These are phyloP conservation scores for Lonicera japonica DNA, from an alignment of 129 eudicot genomes.

Conservation along the genomic window DNA sequence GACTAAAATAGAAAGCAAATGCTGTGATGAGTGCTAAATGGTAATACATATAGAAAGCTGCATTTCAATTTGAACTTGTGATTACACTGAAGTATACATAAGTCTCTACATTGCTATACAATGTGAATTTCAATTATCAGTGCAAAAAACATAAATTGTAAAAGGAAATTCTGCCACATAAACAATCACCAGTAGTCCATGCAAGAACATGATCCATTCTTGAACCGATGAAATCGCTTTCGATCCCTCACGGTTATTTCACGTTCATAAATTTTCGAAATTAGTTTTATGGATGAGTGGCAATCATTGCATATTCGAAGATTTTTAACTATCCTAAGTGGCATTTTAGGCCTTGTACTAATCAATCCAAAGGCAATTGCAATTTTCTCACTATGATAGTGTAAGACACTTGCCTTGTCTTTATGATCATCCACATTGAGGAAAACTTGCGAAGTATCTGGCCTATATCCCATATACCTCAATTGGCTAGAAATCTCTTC, in stretches of 20 bases:
- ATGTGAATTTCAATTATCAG: background rate
- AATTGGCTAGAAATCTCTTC: slow-evolving; percentile 32
- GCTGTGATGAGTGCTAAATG: too few species aligned
- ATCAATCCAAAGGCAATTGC: slow-evolving; percentile 58
- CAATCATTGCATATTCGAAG: slow-evolving; percentile 50
- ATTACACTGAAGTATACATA: background rate
- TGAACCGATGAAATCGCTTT: slow-evolving; percentile 55
- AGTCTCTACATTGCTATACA: background rate
- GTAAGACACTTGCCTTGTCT: slow-evolving; percentile 29
- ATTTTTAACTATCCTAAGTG: slow-evolving; percentile 41
- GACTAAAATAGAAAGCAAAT: too few species aligned
- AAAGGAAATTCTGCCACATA: background rate
- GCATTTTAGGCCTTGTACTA: slow-evolving; percentile 26
- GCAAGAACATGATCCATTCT: slow-evolving; percentile 52
- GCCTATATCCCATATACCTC: slow-evolving; percentile 31
- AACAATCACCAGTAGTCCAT: slow-evolving; percentile 46
- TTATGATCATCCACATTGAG: slow-evolving; percentile 30
- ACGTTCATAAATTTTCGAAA: slow-evolving; percentile 32
- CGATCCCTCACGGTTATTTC: slow-evolving; percentile 42
- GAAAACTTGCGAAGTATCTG: slow-evolving; percentile 35
- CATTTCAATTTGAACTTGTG: background rate
- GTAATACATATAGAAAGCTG: background rate
- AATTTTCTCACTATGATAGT: slow-evolving; percentile 50
- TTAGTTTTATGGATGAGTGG: slow-evolving; percentile 39
- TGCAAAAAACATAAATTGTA: background rate